phyloP scores from a whole-genome alignment of 2,329 filamentous ascomycete genomes.

The Colletotrichum scovillei region DNA sequence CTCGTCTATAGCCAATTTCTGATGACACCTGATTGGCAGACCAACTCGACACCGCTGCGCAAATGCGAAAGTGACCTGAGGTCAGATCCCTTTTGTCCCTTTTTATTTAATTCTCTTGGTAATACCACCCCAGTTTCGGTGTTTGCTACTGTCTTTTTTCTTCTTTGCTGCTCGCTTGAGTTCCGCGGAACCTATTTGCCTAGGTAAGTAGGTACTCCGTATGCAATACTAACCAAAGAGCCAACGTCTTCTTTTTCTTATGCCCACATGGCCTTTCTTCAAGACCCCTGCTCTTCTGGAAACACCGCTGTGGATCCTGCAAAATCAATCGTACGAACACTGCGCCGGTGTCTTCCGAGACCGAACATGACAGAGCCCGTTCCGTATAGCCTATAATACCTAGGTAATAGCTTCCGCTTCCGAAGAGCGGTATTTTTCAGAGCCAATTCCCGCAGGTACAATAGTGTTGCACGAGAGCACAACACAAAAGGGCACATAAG shows the following conservation, averaged over 20 bases:
- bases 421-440: too few relatives aligned
- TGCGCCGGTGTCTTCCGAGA: constrained; percentile 1
- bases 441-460: neutral
- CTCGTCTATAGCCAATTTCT: neutral
- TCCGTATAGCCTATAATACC: neutral
- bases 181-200: neutral
- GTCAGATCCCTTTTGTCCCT: neutral
- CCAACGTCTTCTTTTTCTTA: neutral
- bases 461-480: too few relatives aligned
- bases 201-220: too few relatives aligned
- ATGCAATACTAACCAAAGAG: too few relatives aligned
- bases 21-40: neutral
- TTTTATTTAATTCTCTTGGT: neutral
- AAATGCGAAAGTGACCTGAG: neutral
- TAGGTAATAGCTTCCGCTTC: neutral
- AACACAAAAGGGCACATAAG: too few relatives aligned
- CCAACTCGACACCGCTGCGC: neutral
- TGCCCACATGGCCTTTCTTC: neutral
- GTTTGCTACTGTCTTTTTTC: neutral
- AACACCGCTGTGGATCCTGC: constrained; percentile 5
- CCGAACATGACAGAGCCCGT: neutral
- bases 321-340: constrained; percentile 21
- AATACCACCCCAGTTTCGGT: neutral
- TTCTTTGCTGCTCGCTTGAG: neutral
- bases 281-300: neutral